These are phyloP conservation scores for Stachybotrys chartarum DNA, from an alignment of 2,329 filamentous ascomycete genomes.

Conservation along the genomic window DNA sequence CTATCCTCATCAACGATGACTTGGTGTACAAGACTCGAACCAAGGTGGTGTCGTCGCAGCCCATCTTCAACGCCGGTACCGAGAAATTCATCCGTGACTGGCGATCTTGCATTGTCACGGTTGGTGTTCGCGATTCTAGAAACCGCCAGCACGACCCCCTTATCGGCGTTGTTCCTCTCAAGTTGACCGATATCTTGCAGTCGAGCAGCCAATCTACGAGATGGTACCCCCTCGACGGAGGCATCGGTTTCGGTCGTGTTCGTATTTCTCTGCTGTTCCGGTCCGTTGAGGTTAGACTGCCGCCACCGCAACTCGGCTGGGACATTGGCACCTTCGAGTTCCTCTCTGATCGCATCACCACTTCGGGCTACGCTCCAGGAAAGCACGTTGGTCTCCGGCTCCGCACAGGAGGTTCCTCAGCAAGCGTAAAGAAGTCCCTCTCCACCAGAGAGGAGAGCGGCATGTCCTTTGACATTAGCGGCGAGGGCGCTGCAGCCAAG, in stretches of 20 bases:
- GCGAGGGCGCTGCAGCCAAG: conserved; percentile 28
- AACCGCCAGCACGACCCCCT: conserved; percentile 93
- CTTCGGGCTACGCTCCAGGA: conserved; percentile 52
- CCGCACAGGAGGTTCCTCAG: conserved; percentile 78
- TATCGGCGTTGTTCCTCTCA: conserved; percentile 83
- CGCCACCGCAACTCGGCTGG: conserved; percentile 83
- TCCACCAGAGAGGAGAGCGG: conserved; percentile 55
- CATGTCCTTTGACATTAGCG: conserved; percentile 42
- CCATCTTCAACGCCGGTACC: conserved; percentile 95
- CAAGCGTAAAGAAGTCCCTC: conserved; percentile 55
- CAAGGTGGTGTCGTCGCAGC: conserved; percentile 89
- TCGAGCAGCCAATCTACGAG: conserved; percentile 79
- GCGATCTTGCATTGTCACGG: conserved; percentile 77
- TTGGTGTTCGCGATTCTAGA: conserved; percentile 81
- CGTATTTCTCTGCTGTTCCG: conserved; percentile 87
- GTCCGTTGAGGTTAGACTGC: conserved; percentile 77
- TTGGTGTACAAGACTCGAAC: conserved; percentile 88
- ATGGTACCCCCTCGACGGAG: conserved; percentile 96
- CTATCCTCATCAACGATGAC: conserved; percentile 82
- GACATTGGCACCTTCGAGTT: conserved; percentile 95
- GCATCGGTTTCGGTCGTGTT: conserved; percentile 83
- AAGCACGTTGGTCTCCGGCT: conserved; percentile 70
- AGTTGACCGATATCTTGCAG: conserved; percentile 79
- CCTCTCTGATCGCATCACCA: conserved; percentile 60
- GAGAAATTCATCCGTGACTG: conserved; percentile 92